Evolutionary conservation across 495 filamentous ascomycete genomes (phyloP).

Genomic region (Hypoxylon fuscum): DNA sequence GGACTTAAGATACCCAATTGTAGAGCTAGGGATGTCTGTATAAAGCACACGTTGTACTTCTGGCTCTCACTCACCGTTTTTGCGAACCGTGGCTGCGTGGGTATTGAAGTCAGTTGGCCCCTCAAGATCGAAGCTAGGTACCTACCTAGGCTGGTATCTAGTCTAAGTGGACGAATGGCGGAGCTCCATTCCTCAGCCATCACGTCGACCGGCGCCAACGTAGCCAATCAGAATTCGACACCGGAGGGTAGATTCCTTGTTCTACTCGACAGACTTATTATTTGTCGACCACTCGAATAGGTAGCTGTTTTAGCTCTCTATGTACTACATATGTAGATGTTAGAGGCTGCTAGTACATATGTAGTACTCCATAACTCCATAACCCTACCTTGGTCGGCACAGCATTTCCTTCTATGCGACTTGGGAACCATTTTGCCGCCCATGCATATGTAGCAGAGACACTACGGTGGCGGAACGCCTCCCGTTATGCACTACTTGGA

Average conservation of each 20-base stretch:
- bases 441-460: conserved; percentile 15
- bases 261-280: conserved; percentile 23
- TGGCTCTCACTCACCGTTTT: conserved; percentile 7
- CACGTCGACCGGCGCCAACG: conserved; percentile 55
- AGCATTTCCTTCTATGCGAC: conserved; percentile 16
- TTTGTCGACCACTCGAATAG: conserved; percentile 7
- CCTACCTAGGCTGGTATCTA: background rate
- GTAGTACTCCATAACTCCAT: background rate
- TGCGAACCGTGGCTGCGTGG: background rate
- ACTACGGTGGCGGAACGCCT: conserved; percentile 11
- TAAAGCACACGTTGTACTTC: background rate
- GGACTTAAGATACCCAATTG: background rate
- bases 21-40: background rate
- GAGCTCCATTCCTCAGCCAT: conserved; percentile 35
- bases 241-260: conserved; percentile 19
- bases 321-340: conserved; percentile 15
- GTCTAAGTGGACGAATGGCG: conserved; percentile 26
- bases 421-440: conserved; percentile 18
- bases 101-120: conserved; percentile 6
- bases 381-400: conserved; percentile 1
- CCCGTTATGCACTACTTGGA: conserved; percentile 14
- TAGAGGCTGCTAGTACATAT: conserved; percentile 5
- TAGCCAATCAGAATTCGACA: conserved; percentile 48
- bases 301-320: conserved; percentile 12
- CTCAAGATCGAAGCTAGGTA: background rate